Evolutionary conservation across 352 stramenopile species (phyloP).

Genomic region (Phytophthora pinifolia): DNA sequence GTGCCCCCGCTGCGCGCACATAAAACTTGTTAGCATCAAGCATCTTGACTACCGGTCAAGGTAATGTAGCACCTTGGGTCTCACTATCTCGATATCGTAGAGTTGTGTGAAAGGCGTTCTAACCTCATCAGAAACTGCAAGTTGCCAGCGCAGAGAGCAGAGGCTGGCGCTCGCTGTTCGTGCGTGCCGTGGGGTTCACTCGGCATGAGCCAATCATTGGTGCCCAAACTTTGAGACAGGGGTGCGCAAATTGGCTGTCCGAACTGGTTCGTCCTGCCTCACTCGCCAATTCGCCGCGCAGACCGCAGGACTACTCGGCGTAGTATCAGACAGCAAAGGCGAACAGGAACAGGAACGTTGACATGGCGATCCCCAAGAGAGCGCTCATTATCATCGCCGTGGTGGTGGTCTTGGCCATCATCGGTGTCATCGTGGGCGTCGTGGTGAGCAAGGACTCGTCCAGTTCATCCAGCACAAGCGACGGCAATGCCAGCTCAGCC

Average conservation of each 20-base stretch:
- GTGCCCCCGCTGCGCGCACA: too few relatives aligned
- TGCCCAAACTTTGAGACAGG: slow-evolving; percentile 18
- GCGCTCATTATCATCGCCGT: slow-evolving; percentile 38
- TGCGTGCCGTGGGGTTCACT: slow-evolving; percentile 17
- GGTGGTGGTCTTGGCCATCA: slow-evolving; percentile 41
- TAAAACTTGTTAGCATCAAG: too few relatives aligned
- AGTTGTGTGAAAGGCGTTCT: too few relatives aligned
- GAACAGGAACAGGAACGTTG: background rate
- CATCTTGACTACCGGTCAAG: too few relatives aligned
- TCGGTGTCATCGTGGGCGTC: slow-evolving; percentile 46
- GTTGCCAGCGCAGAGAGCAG: background rate
- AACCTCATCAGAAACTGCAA: too few relatives aligned
- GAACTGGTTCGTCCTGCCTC: slow-evolving; percentile 7
- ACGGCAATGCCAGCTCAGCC: slow-evolving; percentile 13
- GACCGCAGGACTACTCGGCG: background rate
- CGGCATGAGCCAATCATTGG: slow-evolving; percentile 8
- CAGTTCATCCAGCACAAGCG: slow-evolving; percentile 27
- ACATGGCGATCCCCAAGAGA: slow-evolving; percentile 27
- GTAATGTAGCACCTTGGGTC: too few relatives aligned
- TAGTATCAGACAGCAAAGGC: background rate
- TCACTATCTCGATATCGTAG: too few relatives aligned
- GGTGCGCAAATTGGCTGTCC: background rate
- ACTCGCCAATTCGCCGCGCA: slow-evolving; percentile 25
- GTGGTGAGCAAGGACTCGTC: slow-evolving; percentile 26
- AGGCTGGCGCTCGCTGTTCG: slow-evolving; percentile 14